Conservation (phyloP, 2,329 filamentous ascomycete genomes). For the Paraconiothyrium sp. region DNA sequence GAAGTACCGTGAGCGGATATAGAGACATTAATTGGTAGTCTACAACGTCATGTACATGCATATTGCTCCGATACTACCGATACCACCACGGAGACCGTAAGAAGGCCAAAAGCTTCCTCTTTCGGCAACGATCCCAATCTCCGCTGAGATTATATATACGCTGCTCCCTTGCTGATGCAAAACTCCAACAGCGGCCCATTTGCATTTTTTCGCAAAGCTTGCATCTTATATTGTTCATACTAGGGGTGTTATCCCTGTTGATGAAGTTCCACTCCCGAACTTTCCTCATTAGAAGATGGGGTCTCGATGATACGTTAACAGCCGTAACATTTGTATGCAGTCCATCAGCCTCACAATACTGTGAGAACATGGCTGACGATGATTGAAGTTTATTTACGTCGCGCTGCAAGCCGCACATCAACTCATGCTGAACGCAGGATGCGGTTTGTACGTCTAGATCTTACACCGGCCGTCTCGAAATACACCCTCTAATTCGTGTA, state of each 20-base stretch:
- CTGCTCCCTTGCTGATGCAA: neutral
- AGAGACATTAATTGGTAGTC: too few species aligned
- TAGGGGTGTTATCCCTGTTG: neutral
- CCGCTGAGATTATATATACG: neutral
- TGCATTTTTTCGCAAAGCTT: slow-evolving; percentile 4
- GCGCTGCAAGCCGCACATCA: slow-evolving; percentile 5
- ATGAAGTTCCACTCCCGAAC: neutral
- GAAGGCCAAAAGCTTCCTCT: neutral
- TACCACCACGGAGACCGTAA: neutral
- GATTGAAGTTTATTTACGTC: neutral
- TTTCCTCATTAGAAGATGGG: slow-evolving; percentile 4
- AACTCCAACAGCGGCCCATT: neutral
- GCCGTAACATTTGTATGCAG: neutral
- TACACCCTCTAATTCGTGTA: neutral
- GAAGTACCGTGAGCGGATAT: too few species aligned
- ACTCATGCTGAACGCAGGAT: slow-evolving; percentile 1
- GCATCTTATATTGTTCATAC: neutral
- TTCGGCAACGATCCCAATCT: neutral
- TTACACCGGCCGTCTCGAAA: neutral
- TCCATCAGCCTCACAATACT: too few species aligned
- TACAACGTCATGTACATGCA: too few species aligned
- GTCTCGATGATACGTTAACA: neutral
- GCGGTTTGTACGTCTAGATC: neutral
- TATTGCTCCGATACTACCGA: too few species aligned
- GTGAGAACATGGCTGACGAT: neutral